A percentile compares a stretch with the other conserved stretches of the same genome.
phyloP scores from a whole-genome alignment of 2,329 filamentous ascomycete genomes.

The Penicillium sp. region DNA sequence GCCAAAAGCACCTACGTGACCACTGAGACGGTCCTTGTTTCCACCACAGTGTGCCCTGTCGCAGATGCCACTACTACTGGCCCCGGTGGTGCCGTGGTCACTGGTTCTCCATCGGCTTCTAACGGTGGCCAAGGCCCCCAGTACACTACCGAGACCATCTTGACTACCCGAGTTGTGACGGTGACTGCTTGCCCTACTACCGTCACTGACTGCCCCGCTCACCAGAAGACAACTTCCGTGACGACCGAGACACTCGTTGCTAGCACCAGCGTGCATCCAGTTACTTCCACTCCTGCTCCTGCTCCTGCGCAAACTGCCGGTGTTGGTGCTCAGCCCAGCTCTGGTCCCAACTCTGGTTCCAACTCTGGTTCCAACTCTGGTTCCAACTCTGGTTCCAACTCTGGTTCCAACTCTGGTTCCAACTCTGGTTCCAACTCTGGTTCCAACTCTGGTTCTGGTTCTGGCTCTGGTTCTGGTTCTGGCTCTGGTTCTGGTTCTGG shows the following conservation, averaged over 20 bases:
- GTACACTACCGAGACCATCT: conserved; percentile 22
- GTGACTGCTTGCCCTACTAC: conserved; percentile 26
- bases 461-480: too few species aligned
- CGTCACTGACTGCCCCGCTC: conserved; percentile 28
- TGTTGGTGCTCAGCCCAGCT: not conserved
- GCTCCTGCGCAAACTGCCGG: not conserved
- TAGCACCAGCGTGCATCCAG: conserved; percentile 16
- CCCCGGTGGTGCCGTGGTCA: not conserved
- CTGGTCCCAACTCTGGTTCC: not conserved
- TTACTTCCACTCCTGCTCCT: not conserved
- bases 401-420: too few species aligned
- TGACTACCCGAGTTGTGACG: conserved; percentile 23
- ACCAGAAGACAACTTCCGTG: conserved; percentile 12
- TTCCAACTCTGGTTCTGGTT: too few species aligned
- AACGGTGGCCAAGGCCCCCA: not conserved
- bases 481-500: not conserved
- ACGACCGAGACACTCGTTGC: conserved; percentile 24
- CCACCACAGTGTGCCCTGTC: conserved; percentile 27
- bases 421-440: not conserved
- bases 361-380: not conserved
- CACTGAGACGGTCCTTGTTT: conserved; percentile 22
- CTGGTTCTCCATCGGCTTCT: not conserved
- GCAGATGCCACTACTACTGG: not conserved
- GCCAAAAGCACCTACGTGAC: conserved; percentile 15
- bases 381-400: not conserved